Percentiles rank a stretch among this genome's conserved stretches.
Conservation (phyloP, 1,139 yeast species). For the Wickerhamiella pararugosa region DNA sequence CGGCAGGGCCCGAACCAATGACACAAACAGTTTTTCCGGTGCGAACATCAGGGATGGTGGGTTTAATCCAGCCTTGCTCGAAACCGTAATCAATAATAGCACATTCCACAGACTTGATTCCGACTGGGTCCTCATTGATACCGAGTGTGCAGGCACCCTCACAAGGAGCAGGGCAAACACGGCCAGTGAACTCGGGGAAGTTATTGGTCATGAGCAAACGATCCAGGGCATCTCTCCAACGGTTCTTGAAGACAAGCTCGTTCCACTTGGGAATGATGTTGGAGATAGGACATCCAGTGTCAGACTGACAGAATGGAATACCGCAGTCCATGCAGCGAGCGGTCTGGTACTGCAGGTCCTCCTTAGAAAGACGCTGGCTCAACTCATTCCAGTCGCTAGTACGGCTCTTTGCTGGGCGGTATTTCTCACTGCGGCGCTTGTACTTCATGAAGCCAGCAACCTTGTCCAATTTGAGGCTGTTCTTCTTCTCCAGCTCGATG, state of each 20-base stretch:
- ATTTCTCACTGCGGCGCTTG: constrained; percentile 74
- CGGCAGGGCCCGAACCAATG: constrained; percentile 95
- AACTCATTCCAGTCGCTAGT: constrained; percentile 88
- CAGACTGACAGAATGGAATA: constrained; percentile 96
- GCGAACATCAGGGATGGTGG: constrained; percentile 61
- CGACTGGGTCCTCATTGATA: constrained; percentile 87
- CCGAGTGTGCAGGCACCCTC: constrained; percentile 97
- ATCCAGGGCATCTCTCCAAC: constrained; percentile 90
- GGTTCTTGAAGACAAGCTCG: constrained; percentile 85
- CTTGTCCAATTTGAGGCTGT: constrained; percentile 54
- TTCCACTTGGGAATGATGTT: constrained; percentile 97
- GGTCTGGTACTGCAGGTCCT: constrained; percentile 78
- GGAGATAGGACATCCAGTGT: constrained; percentile 95
- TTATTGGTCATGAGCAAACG: constrained; percentile 90
- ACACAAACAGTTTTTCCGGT: constrained; percentile 78
- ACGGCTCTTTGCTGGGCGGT: constrained; percentile 65
- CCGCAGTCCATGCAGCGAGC: constrained; percentile 99
- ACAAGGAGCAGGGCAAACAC: constrained; percentile 99
- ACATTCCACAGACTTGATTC: constrained; percentile 90
- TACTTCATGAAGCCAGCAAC: constrained; percentile 87
- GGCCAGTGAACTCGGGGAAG: constrained; percentile 96
- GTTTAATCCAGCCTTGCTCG: constrained; percentile 92
- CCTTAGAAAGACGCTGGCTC: constrained; percentile 65
- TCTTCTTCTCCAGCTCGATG: constrained; percentile 43
- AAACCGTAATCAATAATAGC: constrained; percentile 94